Percentiles rank a stretch among this genome's conserved stretches.
Evolutionary conservation across 257 asterid genomes (phyloP).

Genomic region (Anisodus acutangulus): DNA sequence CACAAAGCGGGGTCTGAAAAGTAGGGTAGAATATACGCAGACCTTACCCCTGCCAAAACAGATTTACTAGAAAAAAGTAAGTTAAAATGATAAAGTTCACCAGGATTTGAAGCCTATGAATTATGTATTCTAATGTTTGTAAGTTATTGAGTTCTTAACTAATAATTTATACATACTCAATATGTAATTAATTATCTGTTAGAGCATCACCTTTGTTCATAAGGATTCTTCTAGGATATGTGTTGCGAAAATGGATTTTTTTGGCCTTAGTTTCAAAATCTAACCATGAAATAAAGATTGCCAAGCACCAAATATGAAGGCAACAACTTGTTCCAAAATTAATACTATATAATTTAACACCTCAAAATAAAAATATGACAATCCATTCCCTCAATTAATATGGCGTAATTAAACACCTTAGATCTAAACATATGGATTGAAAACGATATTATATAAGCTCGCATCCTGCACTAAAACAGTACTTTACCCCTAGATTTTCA

Average conservation of each 20-base stretch:
- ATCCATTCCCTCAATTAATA: not conserved
- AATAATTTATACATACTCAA: too few species aligned
- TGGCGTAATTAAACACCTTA: slow-evolving; percentile 5
- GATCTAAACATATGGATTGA: not conserved
- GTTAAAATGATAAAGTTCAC: not conserved
- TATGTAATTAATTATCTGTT: not conserved
- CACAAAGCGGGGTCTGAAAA: too few species aligned
- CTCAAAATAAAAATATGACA: not conserved
- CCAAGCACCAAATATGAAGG: not conserved
- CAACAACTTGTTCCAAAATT: not conserved
- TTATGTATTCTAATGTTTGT: too few species aligned
- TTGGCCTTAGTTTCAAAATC: not conserved
- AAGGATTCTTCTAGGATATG: not conserved
- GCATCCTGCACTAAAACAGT: not conserved
- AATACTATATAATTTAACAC: not conserved
- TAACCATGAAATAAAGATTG: not conserved
- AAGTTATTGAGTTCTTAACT: too few species aligned
- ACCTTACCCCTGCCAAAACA: not conserved
- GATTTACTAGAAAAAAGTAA: not conserved
- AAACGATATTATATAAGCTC: not conserved
- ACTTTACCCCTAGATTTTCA: not conserved
- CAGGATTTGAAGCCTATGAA: too few species aligned
- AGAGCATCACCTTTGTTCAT: not conserved
- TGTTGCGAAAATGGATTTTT: not conserved
- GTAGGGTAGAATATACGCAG: too few species aligned